Percentiles rank a stretch among this genome's conserved stretches.
phyloP scores from a whole-genome alignment of 495 filamentous ascomycete genomes.

The Extremus antarcticus region DNA sequence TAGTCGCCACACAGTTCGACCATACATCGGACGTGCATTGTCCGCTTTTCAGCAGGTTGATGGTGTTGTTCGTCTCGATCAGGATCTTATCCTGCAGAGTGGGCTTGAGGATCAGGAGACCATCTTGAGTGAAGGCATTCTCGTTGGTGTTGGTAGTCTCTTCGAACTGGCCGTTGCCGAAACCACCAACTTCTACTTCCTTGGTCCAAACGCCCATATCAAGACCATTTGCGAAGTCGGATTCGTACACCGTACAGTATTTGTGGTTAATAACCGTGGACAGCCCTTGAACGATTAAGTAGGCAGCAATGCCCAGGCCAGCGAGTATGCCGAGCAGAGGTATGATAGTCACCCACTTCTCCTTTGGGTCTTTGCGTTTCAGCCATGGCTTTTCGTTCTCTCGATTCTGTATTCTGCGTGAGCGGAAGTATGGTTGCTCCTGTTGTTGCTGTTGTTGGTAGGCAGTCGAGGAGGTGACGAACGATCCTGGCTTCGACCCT shows the following conservation, averaged over 20 bases:
- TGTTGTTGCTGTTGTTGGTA: neutral
- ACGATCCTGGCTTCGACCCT: neutral
- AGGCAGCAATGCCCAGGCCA: slow-evolving; percentile 53
- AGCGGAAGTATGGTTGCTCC: slow-evolving; percentile 54
- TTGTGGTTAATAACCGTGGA: slow-evolving; percentile 57
- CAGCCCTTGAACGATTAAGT: slow-evolving; percentile 63
- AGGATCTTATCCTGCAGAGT: slow-evolving; percentile 59
- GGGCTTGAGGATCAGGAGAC: slow-evolving; percentile 62
- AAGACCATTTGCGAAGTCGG: slow-evolving; percentile 49
- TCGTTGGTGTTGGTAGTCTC: slow-evolving; percentile 56
- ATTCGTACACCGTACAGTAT: slow-evolving; percentile 62
- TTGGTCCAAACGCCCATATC: slow-evolving; percentile 56
- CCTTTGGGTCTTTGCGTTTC: slow-evolving; percentile 54
- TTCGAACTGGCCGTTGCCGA: slow-evolving; percentile 75
- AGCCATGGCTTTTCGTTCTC: slow-evolving; percentile 63
- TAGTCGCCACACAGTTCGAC: slow-evolving; percentile 49
- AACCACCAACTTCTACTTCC: slow-evolving; percentile 70
- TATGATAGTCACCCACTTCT: slow-evolving; percentile 79
- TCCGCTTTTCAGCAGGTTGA: slow-evolving; percentile 54
- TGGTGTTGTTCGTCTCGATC: slow-evolving; percentile 49
- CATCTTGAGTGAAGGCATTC: slow-evolving; percentile 61
- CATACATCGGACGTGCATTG: slow-evolving; percentile 50
- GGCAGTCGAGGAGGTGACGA: neutral
- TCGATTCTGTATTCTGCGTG: slow-evolving; percentile 57
- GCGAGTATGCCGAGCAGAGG: slow-evolving; percentile 56